Percentiles rank a stretch among this genome's conserved stretches.
phyloP scores from a whole-genome alignment of 805 yeast genomes.

The Spathaspora passalidarum region DNA sequence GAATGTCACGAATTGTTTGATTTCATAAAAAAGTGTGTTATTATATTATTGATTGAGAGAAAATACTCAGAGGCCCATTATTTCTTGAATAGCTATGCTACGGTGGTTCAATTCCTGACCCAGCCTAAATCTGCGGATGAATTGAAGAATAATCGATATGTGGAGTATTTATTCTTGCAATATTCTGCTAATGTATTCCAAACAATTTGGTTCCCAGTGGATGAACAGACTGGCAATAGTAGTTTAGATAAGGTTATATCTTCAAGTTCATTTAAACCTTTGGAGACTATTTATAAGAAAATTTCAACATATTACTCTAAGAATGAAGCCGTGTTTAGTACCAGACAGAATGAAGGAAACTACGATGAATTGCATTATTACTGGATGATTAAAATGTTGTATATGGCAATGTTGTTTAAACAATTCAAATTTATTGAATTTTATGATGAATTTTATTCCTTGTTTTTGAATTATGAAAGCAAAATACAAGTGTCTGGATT shows the following conservation, averaged over 20 bases:
- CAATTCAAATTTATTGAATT: conserved; percentile 24
- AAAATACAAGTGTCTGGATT: background rate
- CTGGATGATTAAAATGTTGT: conserved; percentile 19
- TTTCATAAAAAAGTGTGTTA: conserved; percentile 7
- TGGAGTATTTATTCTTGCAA: conserved; percentile 29
- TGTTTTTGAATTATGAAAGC: conserved; percentile 6
- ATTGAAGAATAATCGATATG: conserved; percentile 20
- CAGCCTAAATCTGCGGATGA: conserved; percentile 21
- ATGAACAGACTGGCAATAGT: conserved; percentile 2
- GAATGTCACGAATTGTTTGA: background rate
- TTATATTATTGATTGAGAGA: conserved; percentile 12
- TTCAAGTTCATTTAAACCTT: conserved; percentile 11
- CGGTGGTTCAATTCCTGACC: conserved; percentile 19
- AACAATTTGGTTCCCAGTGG: conserved; percentile 10
- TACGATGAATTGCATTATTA: conserved; percentile 20
- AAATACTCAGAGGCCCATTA: conserved; percentile 18
- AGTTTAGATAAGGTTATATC: background rate
- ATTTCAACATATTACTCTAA: conserved; percentile 21
- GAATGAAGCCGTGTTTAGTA: conserved; percentile 16
- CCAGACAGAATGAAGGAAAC: background rate
- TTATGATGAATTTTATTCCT: conserved; percentile 17
- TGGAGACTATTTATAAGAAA: conserved; percentile 19
- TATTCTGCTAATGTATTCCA: conserved; percentile 18
- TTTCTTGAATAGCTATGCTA: conserved; percentile 14
- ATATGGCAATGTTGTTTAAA: conserved; percentile 22